Percentiles rank a stretch among this genome's conserved stretches.
phyloP scores from a whole-genome alignment of 257 asterid genomes.

The Osmanthus fragrans region DNA sequence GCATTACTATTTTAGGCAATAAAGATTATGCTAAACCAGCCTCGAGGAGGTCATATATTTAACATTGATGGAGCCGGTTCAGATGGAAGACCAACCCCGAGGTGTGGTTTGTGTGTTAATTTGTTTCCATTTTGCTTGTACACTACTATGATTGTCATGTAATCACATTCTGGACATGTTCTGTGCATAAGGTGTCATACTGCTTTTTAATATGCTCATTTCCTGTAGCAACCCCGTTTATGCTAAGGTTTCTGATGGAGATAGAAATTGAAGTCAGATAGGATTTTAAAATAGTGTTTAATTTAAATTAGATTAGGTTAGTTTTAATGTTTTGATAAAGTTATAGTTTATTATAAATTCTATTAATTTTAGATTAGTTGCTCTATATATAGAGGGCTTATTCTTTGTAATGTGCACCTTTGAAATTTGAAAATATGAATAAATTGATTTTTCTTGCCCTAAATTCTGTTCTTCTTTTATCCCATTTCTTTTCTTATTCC shows the following conservation, averaged over 20 bases:
- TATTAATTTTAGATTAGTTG: no score
- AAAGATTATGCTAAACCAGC: constrained; percentile 81
- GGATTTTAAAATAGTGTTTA: no score
- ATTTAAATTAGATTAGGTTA: no score
- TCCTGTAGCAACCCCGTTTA: background rate
- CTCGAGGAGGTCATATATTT: constrained; percentile 92
- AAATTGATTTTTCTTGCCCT: no score
- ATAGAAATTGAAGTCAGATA: no score
- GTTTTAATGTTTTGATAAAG: no score
- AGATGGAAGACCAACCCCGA: constrained; percentile 98
- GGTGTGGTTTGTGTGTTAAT: constrained; percentile 40
- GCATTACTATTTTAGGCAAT: constrained; percentile 61
- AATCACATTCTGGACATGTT: background rate
- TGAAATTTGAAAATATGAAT: no score
- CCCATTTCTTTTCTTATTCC: no score
- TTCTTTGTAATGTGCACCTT: no score
- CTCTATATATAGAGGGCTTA: no score
- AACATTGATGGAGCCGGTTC: constrained; percentile 98
- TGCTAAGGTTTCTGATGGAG: background rate
- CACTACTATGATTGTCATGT: background rate
- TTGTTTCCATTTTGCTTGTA: background rate
- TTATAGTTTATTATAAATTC: no score
- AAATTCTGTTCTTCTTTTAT: no score
- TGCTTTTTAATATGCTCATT: constrained; percentile 5
- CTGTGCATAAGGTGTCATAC: constrained; percentile 14